Evolutionary conservation across 495 filamentous ascomycete genomes (phyloP).

Genomic region (Parathielavia hyrcaniae): DNA sequence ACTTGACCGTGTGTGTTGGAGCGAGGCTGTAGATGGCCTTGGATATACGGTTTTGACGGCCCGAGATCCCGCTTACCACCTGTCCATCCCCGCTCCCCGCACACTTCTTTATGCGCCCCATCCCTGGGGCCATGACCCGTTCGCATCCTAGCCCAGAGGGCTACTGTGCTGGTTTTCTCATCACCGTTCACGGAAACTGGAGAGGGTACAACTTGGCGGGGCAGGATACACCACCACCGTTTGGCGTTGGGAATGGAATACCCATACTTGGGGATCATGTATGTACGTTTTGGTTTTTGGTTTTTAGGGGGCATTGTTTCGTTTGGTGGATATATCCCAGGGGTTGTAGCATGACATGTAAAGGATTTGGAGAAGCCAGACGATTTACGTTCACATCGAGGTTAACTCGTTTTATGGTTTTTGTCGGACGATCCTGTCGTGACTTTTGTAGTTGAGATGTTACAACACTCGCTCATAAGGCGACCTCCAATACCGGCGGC

Average conservation of each 20-base stretch:
- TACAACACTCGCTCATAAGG: not conserved
- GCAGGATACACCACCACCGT: constrained; percentile 7
- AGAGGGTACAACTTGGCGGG: constrained; percentile 11
- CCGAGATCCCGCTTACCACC: constrained; percentile 9
- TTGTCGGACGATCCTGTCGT: not conserved
- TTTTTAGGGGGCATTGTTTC: constrained; percentile 1
- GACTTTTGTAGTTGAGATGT: not conserved
- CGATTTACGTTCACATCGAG: not conserved
- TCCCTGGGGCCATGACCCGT: constrained; percentile 13
- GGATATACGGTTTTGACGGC: constrained; percentile 11
- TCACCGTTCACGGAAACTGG: not conserved
- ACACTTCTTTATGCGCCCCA: constrained; percentile 15
- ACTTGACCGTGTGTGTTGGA: constrained; percentile 6
- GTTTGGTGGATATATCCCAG: constrained; percentile 19
- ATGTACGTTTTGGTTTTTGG: constrained; percentile 4
- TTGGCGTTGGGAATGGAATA: constrained; percentile 16
- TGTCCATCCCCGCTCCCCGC: constrained; percentile 16
- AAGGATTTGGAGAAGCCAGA: constrained; percentile 1
- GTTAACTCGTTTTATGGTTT: not conserved
- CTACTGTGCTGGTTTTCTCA: constrained; percentile 5
- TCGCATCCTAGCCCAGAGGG: not conserved
- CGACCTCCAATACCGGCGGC: not conserved
- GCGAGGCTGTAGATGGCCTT: constrained; percentile 15
- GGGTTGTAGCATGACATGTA: constrained; percentile 12
- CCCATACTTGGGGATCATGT: constrained; percentile 3